Conservation (phyloP, 441 rosid genomes). For the Flueggea neowawraea region DNA sequence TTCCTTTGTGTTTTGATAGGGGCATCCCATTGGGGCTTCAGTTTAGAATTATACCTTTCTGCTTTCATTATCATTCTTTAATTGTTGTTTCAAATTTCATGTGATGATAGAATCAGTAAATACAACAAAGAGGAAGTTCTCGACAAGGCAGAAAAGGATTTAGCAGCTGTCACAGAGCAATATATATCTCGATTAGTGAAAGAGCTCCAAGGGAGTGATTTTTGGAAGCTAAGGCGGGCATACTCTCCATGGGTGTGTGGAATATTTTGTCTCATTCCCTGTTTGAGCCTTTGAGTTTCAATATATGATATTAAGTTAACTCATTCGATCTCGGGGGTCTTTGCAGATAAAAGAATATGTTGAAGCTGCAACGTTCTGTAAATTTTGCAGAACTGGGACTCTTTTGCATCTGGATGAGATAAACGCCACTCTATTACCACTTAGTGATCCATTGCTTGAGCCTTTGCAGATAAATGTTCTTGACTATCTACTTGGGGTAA, state of each 20-base stretch:
- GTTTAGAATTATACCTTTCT: no score
- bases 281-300: background rate
- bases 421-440: constrained; percentile 55
- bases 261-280: constrained; percentile 13
- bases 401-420: constrained; percentile 77
- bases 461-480: constrained; percentile 84
- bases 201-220: constrained; percentile 85
- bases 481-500: constrained; percentile 92
- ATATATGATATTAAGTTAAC: constrained; percentile 6
- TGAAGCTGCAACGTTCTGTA: constrained; percentile 91
- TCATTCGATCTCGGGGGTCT: constrained; percentile 6
- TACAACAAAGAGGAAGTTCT: constrained; percentile 70
- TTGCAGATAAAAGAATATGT: constrained; percentile 89
- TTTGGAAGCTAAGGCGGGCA: constrained; percentile 92
- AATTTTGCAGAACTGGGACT: constrained; percentile 69
- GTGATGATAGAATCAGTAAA: constrained; percentile 52
- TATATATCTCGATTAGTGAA: constrained; percentile 61
- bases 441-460: constrained; percentile 60
- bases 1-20: no score
- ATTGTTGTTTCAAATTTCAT: no score
- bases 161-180: constrained; percentile 57
- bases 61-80: background rate
- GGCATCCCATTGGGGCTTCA: no score
- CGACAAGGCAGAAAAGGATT: constrained; percentile 82
- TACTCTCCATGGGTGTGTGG: constrained; percentile 79